Evolutionary conservation across 169 alveolate species (phyloP).

Genomic region (Neospora caninum): DNA sequence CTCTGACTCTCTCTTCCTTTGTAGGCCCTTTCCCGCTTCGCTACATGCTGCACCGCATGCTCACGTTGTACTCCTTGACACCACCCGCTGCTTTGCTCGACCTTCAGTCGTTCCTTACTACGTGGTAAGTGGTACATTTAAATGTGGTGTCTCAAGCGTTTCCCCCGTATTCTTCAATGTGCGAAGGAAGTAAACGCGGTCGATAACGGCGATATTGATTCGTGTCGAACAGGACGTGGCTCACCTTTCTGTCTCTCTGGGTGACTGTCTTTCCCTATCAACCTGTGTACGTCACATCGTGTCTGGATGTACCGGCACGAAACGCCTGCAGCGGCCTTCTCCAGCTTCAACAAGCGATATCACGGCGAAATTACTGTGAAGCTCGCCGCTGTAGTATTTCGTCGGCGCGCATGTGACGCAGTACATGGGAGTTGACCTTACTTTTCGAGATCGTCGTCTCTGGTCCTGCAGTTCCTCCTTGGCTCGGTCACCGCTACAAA

Average conservation of each 20-base stretch:
- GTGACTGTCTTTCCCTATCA: background rate
- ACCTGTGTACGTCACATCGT: background rate
- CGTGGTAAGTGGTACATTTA: conserved; percentile 8
- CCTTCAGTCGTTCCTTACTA: background rate
- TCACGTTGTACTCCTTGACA: background rate
- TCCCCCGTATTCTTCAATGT: background rate
- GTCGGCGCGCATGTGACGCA: no score
- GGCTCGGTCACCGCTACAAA: background rate
- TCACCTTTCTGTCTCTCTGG: background rate
- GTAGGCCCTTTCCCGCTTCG: background rate
- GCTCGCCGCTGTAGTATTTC: no score
- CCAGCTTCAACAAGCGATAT: no score
- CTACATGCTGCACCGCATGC: background rate
- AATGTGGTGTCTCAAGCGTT: background rate
- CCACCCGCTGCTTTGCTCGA: conserved; percentile 17
- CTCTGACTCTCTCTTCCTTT: background rate
- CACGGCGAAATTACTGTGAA: no score
- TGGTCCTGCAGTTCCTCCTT: background rate
- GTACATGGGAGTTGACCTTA: no score
- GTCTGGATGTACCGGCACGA: background rate
- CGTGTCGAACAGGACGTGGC: background rate
- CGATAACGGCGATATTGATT: background rate
- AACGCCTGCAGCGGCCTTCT: no score
- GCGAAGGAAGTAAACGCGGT: background rate
- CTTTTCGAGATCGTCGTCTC: background rate